Evolutionary conservation across 805 yeast species (phyloP).

Genomic region (Komagataella mondaviorum): DNA sequence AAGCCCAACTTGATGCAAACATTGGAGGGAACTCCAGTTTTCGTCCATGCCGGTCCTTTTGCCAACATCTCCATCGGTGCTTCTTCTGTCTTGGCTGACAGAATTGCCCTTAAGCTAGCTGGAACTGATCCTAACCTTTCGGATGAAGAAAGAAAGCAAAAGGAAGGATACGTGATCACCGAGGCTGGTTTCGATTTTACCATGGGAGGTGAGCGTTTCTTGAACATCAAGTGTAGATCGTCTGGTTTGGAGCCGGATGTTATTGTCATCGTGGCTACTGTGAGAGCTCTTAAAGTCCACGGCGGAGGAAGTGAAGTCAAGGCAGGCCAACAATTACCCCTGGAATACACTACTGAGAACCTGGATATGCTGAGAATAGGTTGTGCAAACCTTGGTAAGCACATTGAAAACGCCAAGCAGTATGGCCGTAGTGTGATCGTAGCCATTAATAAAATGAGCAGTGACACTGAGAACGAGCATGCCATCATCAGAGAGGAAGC

Average conservation of each 20-base stretch:
- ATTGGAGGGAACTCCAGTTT: slow-evolving; percentile 93
- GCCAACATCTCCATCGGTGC: slow-evolving; percentile 98
- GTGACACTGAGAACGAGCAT: slow-evolving; percentile 74
- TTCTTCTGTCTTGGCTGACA: slow-evolving; percentile 86
- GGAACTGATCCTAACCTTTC: slow-evolving; percentile 35
- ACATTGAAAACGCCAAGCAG: slow-evolving; percentile 70
- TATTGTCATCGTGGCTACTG: slow-evolving; percentile 90
- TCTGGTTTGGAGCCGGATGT: slow-evolving; percentile 82
- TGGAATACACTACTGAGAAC: slow-evolving; percentile 70
- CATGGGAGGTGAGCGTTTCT: slow-evolving; percentile 97
- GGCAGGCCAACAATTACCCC: slow-evolving; percentile 82
- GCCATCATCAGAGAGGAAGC: slow-evolving; percentile 72
- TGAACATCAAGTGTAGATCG: slow-evolving; percentile 90
- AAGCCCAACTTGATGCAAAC: slow-evolving; percentile 97
- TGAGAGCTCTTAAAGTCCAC: slow-evolving; percentile 90
- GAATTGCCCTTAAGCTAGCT: slow-evolving; percentile 81
- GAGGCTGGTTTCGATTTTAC: slow-evolving; percentile 99
- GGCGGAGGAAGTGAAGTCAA: slow-evolving; percentile 97
- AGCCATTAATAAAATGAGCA: slow-evolving; percentile 78
- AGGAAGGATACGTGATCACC: slow-evolving; percentile 78
- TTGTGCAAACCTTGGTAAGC: slow-evolving; percentile 81
- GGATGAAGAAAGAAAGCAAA: slow-evolving; percentile 14
- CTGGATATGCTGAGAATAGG: slow-evolving; percentile 68
- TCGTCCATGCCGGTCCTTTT: slow-evolving; percentile 97
- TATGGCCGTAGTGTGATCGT: slow-evolving; percentile 91